These are phyloP conservation scores for Acorus gramineus DNA, from an alignment of 106 monocot genomes.

Conservation along the genomic window DNA sequence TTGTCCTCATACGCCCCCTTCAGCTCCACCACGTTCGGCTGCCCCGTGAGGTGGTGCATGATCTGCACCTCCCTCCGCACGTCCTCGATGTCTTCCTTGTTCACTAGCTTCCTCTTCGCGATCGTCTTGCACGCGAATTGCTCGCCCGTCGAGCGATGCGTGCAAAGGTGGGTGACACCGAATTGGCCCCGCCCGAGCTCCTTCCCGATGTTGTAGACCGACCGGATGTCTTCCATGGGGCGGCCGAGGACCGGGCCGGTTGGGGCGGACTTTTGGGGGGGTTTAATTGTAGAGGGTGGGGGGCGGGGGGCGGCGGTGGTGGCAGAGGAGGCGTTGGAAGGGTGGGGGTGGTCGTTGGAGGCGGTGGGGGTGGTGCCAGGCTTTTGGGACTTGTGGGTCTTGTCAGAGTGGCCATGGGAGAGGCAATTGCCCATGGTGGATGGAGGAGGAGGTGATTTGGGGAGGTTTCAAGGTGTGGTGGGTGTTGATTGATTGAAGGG, in stretches of 20 bases:
- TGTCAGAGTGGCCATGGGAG: conserved; percentile 4
- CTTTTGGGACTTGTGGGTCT: not conserved
- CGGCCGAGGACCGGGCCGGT: conserved; percentile 50
- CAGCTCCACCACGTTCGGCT: conserved; percentile 51
- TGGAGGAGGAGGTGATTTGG: not conserved
- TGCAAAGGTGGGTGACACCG: conserved; percentile 54
- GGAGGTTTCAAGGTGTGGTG: not conserved
- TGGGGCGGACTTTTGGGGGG: conserved; percentile 17
- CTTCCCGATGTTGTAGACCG: conserved; percentile 39
- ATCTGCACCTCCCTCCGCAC: conserved; percentile 58
- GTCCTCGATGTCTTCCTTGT: conserved; percentile 52
- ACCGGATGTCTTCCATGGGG: conserved; percentile 44
- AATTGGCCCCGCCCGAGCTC: conserved; percentile 63
- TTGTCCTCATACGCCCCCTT: conserved; percentile 56
- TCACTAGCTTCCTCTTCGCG: conserved; percentile 42
- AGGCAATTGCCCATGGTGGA: conserved; percentile 16
- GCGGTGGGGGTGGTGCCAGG: not conserved
- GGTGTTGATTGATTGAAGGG: not conserved
- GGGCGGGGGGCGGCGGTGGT: conserved; percentile 1
- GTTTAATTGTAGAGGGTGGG: conserved; percentile 1
- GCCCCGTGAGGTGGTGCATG: conserved; percentile 63
- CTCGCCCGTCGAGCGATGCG: conserved; percentile 26
- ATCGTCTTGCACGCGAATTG: conserved; percentile 63
- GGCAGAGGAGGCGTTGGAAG: not conserved
- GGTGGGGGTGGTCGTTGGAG: not conserved